Base-by-base conservation (phyloP, 352 stramenopile genomes). In the Globisporangium carolinianum region DNA sequence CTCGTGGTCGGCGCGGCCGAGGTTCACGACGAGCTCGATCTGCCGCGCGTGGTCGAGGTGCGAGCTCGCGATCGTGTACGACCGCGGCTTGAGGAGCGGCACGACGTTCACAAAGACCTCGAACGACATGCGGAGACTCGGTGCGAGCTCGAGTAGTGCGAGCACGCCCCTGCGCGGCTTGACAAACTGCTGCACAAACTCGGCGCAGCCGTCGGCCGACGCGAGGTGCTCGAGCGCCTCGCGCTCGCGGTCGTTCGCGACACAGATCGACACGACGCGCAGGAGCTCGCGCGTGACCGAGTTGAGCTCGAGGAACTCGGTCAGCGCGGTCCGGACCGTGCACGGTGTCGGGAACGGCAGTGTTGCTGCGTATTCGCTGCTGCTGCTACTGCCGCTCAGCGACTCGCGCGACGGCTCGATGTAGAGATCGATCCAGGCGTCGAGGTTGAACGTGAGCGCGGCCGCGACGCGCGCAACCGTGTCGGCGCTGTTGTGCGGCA, bases 61-160 rank as follows among this genome's bases (percentile, higher is more conserved):
- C 15, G 58, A 98, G 1, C 87, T 98, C 1, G 89, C 84, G 58
- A 99, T 98, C 1, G 94, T 97, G 68, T 97, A 98, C 52, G 94
- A 87, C 1, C 95, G 77, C 8, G 95, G 91, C 58, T 96, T 85
- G 36, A 98, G 76, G 24, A 81, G 65, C 12, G 90, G 88, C 38
- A 83, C 76, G 32, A 98, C 61, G 55, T 92, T 79, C 49, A 82
- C 71, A 15, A 99, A 77, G 24, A 98, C 90, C 47, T 70, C 63
- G n/a, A 79, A 70, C 0, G 71, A 67, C 11, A 81, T 75, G 15
- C 53, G 47, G 2, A 87, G 62, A 46, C 67, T 81, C 36, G 77
- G 77, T 9, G 72, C 73, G 10, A 82, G 60, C 14, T 82, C 68
- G 0, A 98, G 60, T 46, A 98, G 60, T 48, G 96, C 85, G 1